Conservation (phyloP, 2,329 filamentous ascomycete genomes). For the Fusarium globosum region DNA sequence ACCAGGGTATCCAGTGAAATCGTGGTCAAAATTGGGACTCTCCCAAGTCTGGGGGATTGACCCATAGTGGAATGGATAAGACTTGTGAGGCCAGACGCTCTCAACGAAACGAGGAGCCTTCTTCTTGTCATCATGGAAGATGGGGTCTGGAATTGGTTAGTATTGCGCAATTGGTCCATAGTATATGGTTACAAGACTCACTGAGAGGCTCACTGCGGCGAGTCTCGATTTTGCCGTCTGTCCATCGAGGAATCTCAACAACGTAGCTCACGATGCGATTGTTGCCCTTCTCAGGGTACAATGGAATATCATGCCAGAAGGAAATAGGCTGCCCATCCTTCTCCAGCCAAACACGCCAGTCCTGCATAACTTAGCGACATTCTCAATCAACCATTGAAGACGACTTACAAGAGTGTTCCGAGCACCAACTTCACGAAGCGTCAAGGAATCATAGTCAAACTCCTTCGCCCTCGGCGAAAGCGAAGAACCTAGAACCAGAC, state of each 20-base stretch:
- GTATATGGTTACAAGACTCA: constrained; percentile 18
- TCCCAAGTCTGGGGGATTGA: constrained; percentile 60
- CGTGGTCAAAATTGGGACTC: constrained; percentile 54
- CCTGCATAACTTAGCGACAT: constrained; percentile 37
- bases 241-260: constrained; percentile 57
- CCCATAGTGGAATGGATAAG: constrained; percentile 57
- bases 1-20: constrained; percentile 51
- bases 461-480: constrained; percentile 13
- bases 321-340: constrained; percentile 54
- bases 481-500: constrained; percentile 25
- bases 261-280: constrained; percentile 53
- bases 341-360: constrained; percentile 56
- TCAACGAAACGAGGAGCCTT: constrained; percentile 53
- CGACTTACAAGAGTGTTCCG: constrained; percentile 51
- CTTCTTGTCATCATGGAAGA: constrained; percentile 55
- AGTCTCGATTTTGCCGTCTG: constrained; percentile 55
- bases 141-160: constrained; percentile 48
- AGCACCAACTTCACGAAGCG: constrained; percentile 51
- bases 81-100: constrained; percentile 57
- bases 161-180: accelerated
- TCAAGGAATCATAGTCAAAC: constrained; percentile 47
- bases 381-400: accelerated
- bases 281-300: constrained; percentile 51
- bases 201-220: constrained; percentile 54
- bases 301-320: constrained; percentile 56